Conservation (phyloP, 495 filamentous ascomycete genomes). For the Hamigera avellanea region DNA sequence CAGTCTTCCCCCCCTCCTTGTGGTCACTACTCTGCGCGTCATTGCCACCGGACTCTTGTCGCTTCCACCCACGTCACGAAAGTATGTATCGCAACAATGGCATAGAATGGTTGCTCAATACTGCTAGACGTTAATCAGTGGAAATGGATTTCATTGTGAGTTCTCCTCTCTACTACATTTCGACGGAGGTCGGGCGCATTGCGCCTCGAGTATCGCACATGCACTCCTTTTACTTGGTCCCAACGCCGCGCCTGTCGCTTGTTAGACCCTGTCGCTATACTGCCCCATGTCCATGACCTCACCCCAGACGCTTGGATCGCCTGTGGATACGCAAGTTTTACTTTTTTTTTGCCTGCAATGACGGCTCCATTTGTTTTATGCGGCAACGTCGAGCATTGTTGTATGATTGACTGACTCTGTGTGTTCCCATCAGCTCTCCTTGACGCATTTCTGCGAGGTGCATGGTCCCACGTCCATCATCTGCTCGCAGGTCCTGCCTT, state of each 20-base stretch:
- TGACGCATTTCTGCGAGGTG: conserved; percentile 93
- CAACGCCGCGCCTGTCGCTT: no score
- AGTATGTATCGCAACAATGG: conserved; percentile 30
- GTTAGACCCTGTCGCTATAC: no score
- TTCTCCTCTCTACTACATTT: conserved; percentile 3
- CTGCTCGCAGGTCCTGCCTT: conserved; percentile 79
- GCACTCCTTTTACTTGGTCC: no score
- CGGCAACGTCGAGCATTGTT: no score
- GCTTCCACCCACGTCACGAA: conserved; percentile 7
- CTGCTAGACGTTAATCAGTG: conserved; percentile 18
- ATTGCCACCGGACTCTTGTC: conserved; percentile 1
- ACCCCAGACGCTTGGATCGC: no score
- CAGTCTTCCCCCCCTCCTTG: neutral
- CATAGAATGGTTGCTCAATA: conserved; percentile 16
- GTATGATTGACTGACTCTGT: no score
- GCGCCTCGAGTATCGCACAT: no score
- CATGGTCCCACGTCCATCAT: conserved; percentile 93
- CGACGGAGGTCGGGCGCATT: no score
- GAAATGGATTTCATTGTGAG: conserved; percentile 41
- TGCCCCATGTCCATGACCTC: no score
- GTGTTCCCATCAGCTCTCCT: conserved; percentile 52
- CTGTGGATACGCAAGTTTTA: no score
- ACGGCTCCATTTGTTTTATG: no score
- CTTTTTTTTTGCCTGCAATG: no score
- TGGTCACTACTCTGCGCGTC: neutral